These are phyloP conservation scores for Warburgia ugandensis DNA, from an alignment of 164 flowering plant genomes.

Conservation along the genomic window DNA sequence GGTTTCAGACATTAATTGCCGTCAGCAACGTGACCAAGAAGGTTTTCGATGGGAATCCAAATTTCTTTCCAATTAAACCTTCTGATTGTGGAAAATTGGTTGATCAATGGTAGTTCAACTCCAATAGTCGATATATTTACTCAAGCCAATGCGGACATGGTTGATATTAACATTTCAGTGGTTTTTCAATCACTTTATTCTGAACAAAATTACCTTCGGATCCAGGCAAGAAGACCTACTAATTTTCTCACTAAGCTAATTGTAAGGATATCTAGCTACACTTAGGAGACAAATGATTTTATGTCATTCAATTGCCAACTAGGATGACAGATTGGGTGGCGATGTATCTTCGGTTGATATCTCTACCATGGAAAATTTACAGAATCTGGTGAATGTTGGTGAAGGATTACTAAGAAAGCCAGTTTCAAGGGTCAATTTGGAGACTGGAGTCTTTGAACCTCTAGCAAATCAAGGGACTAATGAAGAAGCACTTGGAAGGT, in stretches of 20 bases:
- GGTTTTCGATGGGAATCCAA: slow-evolving; percentile 10
- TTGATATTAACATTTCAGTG: slow-evolving; percentile 18
- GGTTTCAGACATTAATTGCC: slow-evolving; percentile 23
- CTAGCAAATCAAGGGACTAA: slow-evolving; percentile 9
- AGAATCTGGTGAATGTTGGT: slow-evolving; percentile 14
- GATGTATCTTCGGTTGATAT: slow-evolving; percentile 9
- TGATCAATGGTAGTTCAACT: slow-evolving; percentile 10
- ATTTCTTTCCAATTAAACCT: slow-evolving; percentile 18
- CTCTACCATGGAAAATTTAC: slow-evolving; percentile 13
- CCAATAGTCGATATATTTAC: slow-evolving; percentile 27
- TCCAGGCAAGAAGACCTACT: too few species aligned
- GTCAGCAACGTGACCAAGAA: slow-evolving; percentile 23
- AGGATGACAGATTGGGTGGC: slow-evolving; percentile 7
- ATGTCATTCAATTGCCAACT: too few species aligned
- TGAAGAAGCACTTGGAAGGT: slow-evolving; percentile 20
- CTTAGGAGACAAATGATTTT: too few species aligned
- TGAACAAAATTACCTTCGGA: too few species aligned
- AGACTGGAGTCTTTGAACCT: slow-evolving; percentile 18
- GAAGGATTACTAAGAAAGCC: slow-evolving; percentile 17
- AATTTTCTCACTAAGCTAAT: too few species aligned
- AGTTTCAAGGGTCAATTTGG: slow-evolving; percentile 14
- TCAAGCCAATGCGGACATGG: slow-evolving; percentile 32
- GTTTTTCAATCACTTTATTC: slow-evolving; percentile 25
- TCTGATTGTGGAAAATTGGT: slow-evolving; percentile 22
- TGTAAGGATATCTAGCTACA: too few species aligned